Evolutionary conservation across 116 monocot species (phyloP).

Genomic region (Trichopus zeylanicus): DNA sequence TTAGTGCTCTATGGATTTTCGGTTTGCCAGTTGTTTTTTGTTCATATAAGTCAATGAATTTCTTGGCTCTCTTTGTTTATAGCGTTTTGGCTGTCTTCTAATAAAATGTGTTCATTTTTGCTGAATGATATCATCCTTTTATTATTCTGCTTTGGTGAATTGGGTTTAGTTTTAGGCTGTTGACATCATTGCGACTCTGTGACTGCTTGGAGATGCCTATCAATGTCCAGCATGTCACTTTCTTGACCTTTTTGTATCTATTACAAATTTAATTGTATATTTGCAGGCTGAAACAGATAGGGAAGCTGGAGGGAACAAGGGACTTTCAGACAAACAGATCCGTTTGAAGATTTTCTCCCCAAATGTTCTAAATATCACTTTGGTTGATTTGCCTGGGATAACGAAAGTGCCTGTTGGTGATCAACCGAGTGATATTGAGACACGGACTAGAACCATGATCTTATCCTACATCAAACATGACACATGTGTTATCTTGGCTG

Average conservation of each 20-base stretch:
- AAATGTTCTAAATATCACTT: slow-evolving; percentile 58
- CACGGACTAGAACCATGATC: slow-evolving; percentile 57
- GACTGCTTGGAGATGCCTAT: too few species aligned
- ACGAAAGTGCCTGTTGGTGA: slow-evolving; percentile 72
- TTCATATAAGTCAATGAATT: too few species aligned
- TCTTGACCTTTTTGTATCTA: neutral
- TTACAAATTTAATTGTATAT: neutral
- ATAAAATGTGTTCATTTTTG: too few species aligned
- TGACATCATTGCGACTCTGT: too few species aligned
- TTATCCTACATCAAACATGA: slow-evolving; percentile 58
- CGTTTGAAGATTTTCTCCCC: slow-evolving; percentile 62
- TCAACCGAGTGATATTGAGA: slow-evolving; percentile 57
- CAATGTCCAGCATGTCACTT: neutral
- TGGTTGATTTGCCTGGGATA: slow-evolving; percentile 72
- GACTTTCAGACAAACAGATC: slow-evolving; percentile 63
- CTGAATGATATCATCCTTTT: too few species aligned
- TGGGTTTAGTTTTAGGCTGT: too few species aligned
- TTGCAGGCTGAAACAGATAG: slow-evolving; percentile 58
- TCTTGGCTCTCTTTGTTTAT: too few species aligned
- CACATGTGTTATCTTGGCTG: slow-evolving; percentile 68
- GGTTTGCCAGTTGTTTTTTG: too few species aligned
- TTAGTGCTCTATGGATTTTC: too few species aligned
- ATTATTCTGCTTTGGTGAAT: too few species aligned
- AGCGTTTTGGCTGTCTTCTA: too few species aligned
- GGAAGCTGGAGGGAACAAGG: slow-evolving; percentile 55